Evolutionary conservation across 352 stramenopile species (phyloP), one percentile per base, ranked within the genome.

Genomic region (Globisporangium okanoganense): DNA sequence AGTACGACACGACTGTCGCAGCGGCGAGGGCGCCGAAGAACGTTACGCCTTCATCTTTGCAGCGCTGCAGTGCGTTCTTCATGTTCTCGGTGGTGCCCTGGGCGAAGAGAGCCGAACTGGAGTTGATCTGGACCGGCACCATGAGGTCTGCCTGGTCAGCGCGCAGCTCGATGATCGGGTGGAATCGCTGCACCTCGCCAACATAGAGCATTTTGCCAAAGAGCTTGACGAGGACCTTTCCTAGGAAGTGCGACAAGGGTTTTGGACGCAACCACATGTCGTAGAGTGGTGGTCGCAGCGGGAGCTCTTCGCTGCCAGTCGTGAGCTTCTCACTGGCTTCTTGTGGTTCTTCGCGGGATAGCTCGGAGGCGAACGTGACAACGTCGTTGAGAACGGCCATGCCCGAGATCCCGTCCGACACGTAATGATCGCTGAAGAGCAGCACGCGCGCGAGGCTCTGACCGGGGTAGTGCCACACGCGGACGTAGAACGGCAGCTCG

Each of bases 361-460:
- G 38, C 13, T 51, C 45, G 0, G 58, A 47, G 7, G 69, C 66
- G 2, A 71, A 67, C 10, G 66, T 64, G 3, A 82, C 25, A 16
- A 82, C 50, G 55, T 73, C 62, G 64, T 85, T 67, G 13, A 85
- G 47, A 4, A 78, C 45, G 2, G 63, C 58, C 40, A 64, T 71
- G 4, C 73, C 72, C 2, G 76, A 81, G 29, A 51, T 70, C 18
- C 69, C 73, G 48, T 85, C 76, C 3, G 69, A 73, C 54, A 73
- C 67, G 56, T 71, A 79, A 51, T 85, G 71, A 44, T 85, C 76
- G 25, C 69, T 75, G 64, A 81, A 76, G 27, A 85, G 61, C 47
- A 81, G 64, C 13, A 85, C 33, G 0, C 73, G 66, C 2, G 62
- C 71, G 5, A 65, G 61, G 40, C 65, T 29, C 22, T 81, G 55